Evolutionary conservation across 2,329 filamentous ascomycete genomes (phyloP).

Genomic region (Septoria petroselini): DNA sequence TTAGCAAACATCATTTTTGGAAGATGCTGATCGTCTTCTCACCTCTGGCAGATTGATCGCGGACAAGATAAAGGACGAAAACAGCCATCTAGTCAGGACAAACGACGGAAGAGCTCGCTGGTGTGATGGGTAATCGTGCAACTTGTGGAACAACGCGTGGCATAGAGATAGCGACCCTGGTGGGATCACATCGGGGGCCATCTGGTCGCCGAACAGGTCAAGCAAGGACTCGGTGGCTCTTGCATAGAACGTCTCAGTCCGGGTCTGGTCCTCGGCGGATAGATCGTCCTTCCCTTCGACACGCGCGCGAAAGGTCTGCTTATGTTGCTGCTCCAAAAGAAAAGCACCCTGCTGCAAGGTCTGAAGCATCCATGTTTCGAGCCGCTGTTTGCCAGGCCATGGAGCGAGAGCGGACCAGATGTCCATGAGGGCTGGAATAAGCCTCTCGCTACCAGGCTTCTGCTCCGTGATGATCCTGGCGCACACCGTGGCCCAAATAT

Average conservation of each 20-base stretch:
- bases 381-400: slow-evolving; percentile 83
- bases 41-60: slow-evolving; percentile 87
- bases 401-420: slow-evolving; percentile 82
- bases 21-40: slow-evolving; percentile 26
- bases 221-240: slow-evolving; percentile 77
- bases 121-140: slow-evolving; percentile 61
- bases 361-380: slow-evolving; percentile 94
- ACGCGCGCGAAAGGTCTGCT: slow-evolving; percentile 65
- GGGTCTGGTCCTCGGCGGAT: slow-evolving; percentile 69
- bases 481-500: slow-evolving; percentile 85
- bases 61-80: slow-evolving; percentile 79
- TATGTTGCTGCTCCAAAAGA: slow-evolving; percentile 78
- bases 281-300: slow-evolving; percentile 70
- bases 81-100: slow-evolving; percentile 87
- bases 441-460: slow-evolving; percentile 72
- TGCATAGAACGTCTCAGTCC: slow-evolving; percentile 84
- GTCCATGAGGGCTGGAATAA: slow-evolving; percentile 80
- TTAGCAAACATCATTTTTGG: slow-evolving; percentile 33
- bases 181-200: slow-evolving; percentile 76
- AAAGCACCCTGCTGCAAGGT: slow-evolving; percentile 91
- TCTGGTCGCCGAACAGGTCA: slow-evolving; percentile 76
- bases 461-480: slow-evolving; percentile 76
- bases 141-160: slow-evolving; percentile 74
- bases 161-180: slow-evolving; percentile 80
- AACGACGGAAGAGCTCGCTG: slow-evolving; percentile 71